These are phyloP conservation scores for Ceratobasidium sp. DNA, from an alignment of 1,284 basidiomycete species.

Conservation along the genomic window DNA sequence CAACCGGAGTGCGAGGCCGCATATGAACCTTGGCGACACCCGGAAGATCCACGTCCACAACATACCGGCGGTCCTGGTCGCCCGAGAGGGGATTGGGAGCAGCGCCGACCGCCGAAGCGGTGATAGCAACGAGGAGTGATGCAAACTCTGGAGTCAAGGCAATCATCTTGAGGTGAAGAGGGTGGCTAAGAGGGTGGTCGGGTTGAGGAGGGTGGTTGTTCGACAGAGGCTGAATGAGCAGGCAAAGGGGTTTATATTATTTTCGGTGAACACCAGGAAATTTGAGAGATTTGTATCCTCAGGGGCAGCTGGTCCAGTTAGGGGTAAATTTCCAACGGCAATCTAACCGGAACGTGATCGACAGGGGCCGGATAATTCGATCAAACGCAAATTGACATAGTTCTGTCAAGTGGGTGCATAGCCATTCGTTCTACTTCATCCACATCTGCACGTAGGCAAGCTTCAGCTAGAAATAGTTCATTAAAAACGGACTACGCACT, in stretches of 20 bases:
- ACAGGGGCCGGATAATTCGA: neutral
- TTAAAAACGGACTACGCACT: too few species aligned
- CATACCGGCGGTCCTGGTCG: neutral
- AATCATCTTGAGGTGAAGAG: slow-evolving; percentile 18
- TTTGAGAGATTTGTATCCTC: slow-evolving; percentile 44
- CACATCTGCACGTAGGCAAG: too few species aligned
- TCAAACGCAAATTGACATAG: neutral
- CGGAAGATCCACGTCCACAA: slow-evolving; percentile 9
- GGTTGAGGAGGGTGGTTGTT: slow-evolving; percentile 10
- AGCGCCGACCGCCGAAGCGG: neutral
- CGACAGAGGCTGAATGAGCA: neutral
- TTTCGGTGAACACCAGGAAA: neutral
- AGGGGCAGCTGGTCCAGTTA: too few species aligned
- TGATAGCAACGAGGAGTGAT: slow-evolving; percentile 25
- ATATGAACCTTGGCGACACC: neutral
- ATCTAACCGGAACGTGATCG: too few species aligned
- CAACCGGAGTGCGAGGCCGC: neutral
- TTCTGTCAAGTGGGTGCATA: too few species aligned
- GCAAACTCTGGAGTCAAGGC: slow-evolving; percentile 30
- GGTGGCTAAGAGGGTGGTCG: slow-evolving; percentile 1
- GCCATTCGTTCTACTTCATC: too few species aligned
- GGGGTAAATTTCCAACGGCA: too few species aligned
- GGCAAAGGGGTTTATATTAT: neutral
- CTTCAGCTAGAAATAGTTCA: too few species aligned
- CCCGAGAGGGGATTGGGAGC: slow-evolving; percentile 1